Base-by-base conservation (phyloP, 2,329 filamentous ascomycete genomes). In the Trichophyton rubrum region DNA sequence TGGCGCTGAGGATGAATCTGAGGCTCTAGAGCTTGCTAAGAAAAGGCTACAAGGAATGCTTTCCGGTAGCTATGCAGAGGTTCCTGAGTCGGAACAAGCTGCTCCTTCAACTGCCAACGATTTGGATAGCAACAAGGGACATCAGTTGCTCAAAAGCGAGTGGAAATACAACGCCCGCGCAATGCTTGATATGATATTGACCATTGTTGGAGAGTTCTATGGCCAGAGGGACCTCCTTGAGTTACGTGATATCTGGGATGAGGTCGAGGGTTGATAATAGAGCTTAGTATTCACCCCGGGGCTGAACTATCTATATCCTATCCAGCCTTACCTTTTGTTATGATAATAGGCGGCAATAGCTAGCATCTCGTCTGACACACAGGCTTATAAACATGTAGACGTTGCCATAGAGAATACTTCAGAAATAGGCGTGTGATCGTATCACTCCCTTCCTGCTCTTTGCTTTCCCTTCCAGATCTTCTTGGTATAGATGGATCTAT, bases 171-270 rank as follows among this genome's bases (percentile, higher is more conserved):
- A 73, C 61, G 70, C 68, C 17, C 79, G 82, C 30, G 86, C 85
- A n/a, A 90, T 90, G 45, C 78, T 96, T 38, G 91, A 95, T 74
- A 95, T 95, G 89, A 89, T 96, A 59, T 78, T 96, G 66, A 93
- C 89, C 0, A 81, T 96, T 40, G 86, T 88, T 56, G 91, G 90
- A 67, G 90, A 96, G 74, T 84, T 88, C 65, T 97, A 91, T 73
- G 90, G 92, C 1, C 92, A 97, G 74, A 81, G 86, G 65, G 92
- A 97, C 72, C 74, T 96, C 64, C 80, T 96, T 56, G 84, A 88
- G 67, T 88, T 86, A 63, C 82, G 90, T 61, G 82, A 86, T 62
- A 62, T 74, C 17, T 83, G 81, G 79, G 64, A 68, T 40, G 68
- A 67, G 51, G 62, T 38, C n/a, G 60, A 63, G 7, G 13, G 53